phyloP scores from a whole-genome alignment of 176 grass and related monocot genomes.

The Hsuehochloa calcarea region DNA sequence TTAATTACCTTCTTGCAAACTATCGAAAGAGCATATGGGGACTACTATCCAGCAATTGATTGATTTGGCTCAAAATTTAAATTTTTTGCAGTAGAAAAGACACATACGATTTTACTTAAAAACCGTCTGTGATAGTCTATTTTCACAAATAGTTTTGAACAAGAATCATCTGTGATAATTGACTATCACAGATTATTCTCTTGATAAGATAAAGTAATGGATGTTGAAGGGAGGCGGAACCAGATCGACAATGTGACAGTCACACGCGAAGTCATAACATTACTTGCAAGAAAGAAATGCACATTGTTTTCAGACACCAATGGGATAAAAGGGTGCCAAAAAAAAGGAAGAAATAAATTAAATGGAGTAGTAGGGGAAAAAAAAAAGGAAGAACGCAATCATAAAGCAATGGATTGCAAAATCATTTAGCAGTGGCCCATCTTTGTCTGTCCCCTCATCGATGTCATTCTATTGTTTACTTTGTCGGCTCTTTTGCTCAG shows the following conservation, averaged over 20 bases:
- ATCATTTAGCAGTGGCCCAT: conserved; percentile 58
- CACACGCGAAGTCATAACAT: not conserved
- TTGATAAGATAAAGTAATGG: not conserved
- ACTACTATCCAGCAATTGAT: too few relatives aligned
- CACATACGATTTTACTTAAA: too few relatives aligned
- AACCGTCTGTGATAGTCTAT: too few relatives aligned
- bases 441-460: conserved; percentile 9
- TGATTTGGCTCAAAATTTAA: too few relatives aligned
- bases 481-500: conserved; percentile 23
- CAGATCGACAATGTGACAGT: not conserved
- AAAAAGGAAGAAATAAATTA: not conserved
- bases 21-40: too few relatives aligned
- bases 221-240: not conserved
- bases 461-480: conserved; percentile 20
- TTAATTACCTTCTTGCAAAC: too few relatives aligned
- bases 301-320: not conserved
- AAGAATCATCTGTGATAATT: too few relatives aligned
- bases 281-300: not conserved
- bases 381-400: conserved; percentile 37
- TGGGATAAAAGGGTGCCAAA: not conserved
- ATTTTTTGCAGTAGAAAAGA: too few relatives aligned
- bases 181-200: too few relatives aligned
- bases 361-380: not conserved
- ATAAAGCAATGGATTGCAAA: conserved; percentile 79
- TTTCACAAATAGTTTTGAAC: too few relatives aligned